Percentiles rank a stretch among this genome's conserved stretches.
Conservation (phyloP, 257 asterid species). For the Solanum rostratum region DNA sequence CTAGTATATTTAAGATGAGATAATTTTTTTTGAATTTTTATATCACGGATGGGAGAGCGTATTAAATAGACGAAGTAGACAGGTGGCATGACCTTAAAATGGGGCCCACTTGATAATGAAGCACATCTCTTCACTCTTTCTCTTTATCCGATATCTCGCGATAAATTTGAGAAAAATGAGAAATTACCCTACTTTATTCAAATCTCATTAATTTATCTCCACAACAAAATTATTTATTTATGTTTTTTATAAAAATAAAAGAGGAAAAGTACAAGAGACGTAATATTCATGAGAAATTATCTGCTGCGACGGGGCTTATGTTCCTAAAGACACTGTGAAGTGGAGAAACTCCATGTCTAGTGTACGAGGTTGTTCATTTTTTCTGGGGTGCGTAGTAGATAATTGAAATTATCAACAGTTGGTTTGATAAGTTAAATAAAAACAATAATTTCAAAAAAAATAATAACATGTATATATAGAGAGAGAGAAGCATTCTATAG, state of each 20-base stretch:
- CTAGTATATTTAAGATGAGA: background rate
- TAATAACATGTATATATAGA: too few species aligned
- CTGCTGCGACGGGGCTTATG: background rate
- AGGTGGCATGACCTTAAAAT: slow-evolving; percentile 1
- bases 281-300: background rate
- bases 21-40: background rate
- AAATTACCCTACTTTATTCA: background rate
- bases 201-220: background rate
- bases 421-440: background rate
- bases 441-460: background rate
- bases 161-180: background rate
- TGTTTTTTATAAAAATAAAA: too few species aligned
- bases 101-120: slow-evolving; percentile 12
- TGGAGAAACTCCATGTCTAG: background rate
- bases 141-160: background rate
- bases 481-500: background rate
- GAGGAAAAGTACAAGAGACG: background rate
- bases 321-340: background rate
- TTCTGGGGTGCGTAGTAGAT: background rate
- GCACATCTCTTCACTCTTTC: background rate
- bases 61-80: slow-evolving; percentile 1
- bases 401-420: background rate
- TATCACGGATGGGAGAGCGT: background rate
- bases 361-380: background rate
- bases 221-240: background rate